phyloP scores from a whole-genome alignment of 2,329 filamentous ascomycete species.

The Verticillium nonalfalfae region DNA sequence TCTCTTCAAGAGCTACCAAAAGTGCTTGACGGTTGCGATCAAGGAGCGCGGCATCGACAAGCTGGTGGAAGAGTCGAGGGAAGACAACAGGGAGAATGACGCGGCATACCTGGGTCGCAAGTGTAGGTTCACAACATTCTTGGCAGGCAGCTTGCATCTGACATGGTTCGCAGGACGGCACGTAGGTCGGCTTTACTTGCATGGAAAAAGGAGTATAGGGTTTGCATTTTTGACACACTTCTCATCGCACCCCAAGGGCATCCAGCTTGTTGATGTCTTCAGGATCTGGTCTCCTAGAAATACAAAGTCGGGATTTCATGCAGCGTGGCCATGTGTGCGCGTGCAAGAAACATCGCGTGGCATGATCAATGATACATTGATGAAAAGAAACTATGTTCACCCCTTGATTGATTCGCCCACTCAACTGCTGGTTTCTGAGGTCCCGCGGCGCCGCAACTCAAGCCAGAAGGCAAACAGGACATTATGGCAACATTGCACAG shows the following conservation, averaged over 20 bases:
- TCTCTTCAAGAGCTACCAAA: slow-evolving; percentile 83
- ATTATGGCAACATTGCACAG: background rate
- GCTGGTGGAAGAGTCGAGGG: slow-evolving; percentile 84
- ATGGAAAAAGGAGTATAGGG: background rate
- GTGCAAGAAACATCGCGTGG: background rate
- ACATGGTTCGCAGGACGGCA: background rate
- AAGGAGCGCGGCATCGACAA: slow-evolving; percentile 89
- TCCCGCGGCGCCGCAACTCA: too few relatives aligned
- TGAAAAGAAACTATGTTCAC: too few relatives aligned
- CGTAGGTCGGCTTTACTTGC: background rate
- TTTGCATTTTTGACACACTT: background rate
- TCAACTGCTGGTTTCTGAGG: background rate
- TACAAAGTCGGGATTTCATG: background rate
- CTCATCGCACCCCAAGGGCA: background rate
- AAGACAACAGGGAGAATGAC: slow-evolving; percentile 86
- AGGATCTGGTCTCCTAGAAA: background rate
- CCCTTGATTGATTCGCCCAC: too few relatives aligned
- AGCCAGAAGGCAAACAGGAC: too few relatives aligned
- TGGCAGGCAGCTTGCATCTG: background rate
- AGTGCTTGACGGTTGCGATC: slow-evolving; percentile 79
- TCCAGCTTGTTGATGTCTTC: background rate
- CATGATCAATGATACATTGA: too few relatives aligned
- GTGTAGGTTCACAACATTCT: slow-evolving; percentile 22
- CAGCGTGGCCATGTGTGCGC: too few relatives aligned
- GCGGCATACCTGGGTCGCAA: slow-evolving; percentile 38